phyloP scores from a whole-genome alignment of 1,284 basidiomycete species.

The Gomphus sp. region DNA sequence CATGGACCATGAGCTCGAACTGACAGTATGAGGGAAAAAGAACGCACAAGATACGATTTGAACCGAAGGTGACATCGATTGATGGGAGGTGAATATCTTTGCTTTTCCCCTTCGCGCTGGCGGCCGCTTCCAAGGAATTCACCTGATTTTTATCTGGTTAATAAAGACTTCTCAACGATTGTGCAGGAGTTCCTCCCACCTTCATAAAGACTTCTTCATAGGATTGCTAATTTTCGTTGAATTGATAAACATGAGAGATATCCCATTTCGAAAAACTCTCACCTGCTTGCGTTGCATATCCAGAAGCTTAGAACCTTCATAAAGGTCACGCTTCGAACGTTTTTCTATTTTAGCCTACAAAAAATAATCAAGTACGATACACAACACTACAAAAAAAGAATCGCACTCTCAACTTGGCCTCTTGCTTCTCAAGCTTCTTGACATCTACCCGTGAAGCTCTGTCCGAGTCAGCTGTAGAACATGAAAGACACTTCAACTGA shows the following conservation, averaged over 20 bases:
- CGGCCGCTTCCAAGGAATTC: conserved; percentile 85
- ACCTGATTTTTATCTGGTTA: conserved; percentile 41
- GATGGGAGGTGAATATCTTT: conserved; percentile 95
- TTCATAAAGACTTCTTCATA: conserved; percentile 99
- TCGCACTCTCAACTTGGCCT: conserved; percentile 84
- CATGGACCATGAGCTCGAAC: conserved; percentile 7
- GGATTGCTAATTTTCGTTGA: conserved; percentile 55
- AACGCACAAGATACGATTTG: conserved; percentile 85
- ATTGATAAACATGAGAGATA: neutral
- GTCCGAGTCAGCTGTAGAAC: neutral
- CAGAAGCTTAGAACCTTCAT: conserved; percentile 93
- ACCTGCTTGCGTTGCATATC: conserved; percentile 89
- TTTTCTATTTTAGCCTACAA: conserved; percentile 92
- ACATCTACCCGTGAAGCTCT: conserved; percentile 95
- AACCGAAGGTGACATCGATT: conserved; percentile 93
- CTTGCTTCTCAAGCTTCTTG: conserved; percentile 97
- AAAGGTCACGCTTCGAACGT: conserved; percentile 78
- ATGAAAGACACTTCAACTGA: neutral
- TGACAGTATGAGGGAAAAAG: conserved; percentile 16
- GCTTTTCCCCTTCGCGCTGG: conserved; percentile 82
- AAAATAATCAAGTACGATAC: neutral
- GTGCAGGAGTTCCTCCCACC: conserved; percentile 27
- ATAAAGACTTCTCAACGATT: neutral
- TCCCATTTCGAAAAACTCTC: conserved; percentile 13
- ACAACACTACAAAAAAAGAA: neutral